Evolutionary conservation across 768 basidiomycete genomes (phyloP), one percentile per base, ranked within the genome.

Genomic region (Lactifluus hygrophoroides): DNA sequence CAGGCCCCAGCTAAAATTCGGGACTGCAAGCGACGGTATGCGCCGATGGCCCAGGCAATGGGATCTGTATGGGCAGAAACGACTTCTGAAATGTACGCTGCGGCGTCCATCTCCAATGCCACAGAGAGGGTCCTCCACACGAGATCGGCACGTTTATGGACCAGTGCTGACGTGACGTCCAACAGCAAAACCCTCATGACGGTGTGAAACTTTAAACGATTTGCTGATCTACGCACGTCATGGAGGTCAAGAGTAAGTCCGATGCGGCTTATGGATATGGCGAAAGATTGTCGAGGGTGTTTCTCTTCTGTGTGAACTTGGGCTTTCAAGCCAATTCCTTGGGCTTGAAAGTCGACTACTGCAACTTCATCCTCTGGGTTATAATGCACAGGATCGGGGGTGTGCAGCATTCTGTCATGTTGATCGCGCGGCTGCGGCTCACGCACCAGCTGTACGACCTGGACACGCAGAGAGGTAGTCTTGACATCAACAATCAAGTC

Each of bases 121-220:
- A 64, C 37, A 30, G 50, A 35, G 13, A 64, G 34, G 9, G 62
- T 25, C n/a, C 35, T 40, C 62, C 62, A 64, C 2, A 23, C 16
- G 4, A 62, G 47, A 54, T 60, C 48, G 17, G 58, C 61, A 19
- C 48, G 51, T 38, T 37, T 54, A 27, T 46, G 58, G n/a, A 45
- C 42, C 17, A 60, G 28, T 46, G 52, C 34, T 5, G 52, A 51
- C 9, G 52, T 32, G 2, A 60, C 13, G 8, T 40, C 58, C 11
- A 42, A 38, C n/a, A 62, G 38, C 5, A 58, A 60, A 19, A 21
- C 49, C 40, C 42, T 38, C 28, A 51, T 23, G 53, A 51, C 19
- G 13, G 58, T 54, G 28, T 23, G 34, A n/a, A 27, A 8, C 23
- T 28, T 32, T 19, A 47, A 32, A 35, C 40, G 37, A 38, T 51